Evolutionary conservation across 2,329 filamentous ascomycete species (phyloP), one percentile per base, ranked within the genome.

Genomic region (Cladosporium halotolerans): DNA sequence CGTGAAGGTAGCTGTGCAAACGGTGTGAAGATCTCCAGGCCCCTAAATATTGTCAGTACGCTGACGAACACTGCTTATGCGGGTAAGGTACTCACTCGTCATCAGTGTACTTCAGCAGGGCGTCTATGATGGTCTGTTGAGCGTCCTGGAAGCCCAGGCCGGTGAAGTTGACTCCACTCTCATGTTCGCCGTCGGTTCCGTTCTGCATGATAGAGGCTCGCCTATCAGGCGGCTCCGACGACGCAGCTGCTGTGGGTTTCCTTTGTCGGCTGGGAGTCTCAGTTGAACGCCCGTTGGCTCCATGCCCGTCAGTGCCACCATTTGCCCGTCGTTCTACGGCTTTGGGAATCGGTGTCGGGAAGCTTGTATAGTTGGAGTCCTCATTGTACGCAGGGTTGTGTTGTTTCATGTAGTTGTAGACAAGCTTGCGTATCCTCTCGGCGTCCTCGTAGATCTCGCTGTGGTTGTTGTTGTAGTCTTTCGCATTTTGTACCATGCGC

Each of bases 341-440:
- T 14, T 81, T 76, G 1, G 85, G 85, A 13, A 91, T 76, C 0
- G 89, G 87, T 1, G 88, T 89, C 5, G 89, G 80, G 43, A 86
- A 77, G 4, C 87, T 85, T 56, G 81, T 78, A 64, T 95, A 93
- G 44, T 79, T 76, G 13, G 77, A 75, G 58, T 81, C 73, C 59
- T 79, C 72, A 57, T 82, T 81, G 69, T 95, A 95, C 13, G 88
- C 88, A 11, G 90, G 89, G 63, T 96, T 95, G 62, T 85, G 80
- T 68, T 87, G 87, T 53, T 84, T 85, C 89, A 95, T 95, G 68
- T 84, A 89, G 64, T 91, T 92, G 68, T 87, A 91, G 39, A 92
- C 78, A 3, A 89, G 85, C 72, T 95, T 96, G 44, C 90, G 81
- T 43, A 96, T 81, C 45, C 89, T 83, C 70, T 96, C 90, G 8